A percentile compares a stretch with the other conserved stretches of the same genome.
Conservation (phyloP, 305 asterid genomes). For the Petunia hybrid region DNA sequence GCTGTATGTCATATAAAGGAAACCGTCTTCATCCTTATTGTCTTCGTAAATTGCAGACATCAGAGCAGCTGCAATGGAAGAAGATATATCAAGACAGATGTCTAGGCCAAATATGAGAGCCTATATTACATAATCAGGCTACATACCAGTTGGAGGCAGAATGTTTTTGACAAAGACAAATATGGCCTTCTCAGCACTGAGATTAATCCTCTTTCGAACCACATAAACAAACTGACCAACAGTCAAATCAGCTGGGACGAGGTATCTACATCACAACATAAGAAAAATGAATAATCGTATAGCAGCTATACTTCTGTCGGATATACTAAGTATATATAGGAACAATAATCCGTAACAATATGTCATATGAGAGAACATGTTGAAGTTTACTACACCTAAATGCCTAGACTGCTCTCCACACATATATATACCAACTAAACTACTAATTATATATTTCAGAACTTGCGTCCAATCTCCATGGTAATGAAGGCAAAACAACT, state of each 20-base stretch:
- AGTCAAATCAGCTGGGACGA: slow-evolving; percentile 47
- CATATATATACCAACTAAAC: not conserved
- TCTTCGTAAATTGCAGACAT: slow-evolving; percentile 53
- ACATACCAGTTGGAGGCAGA: slow-evolving; percentile 48
- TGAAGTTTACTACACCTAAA: not conserved
- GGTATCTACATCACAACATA: slow-evolving; percentile 38
- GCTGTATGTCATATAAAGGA: slow-evolving; percentile 53
- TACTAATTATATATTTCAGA: not conserved
- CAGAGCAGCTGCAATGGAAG: slow-evolving; percentile 41
- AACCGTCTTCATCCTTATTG: slow-evolving; percentile 55
- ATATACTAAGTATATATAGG: not conserved
- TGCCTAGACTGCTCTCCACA: not conserved
- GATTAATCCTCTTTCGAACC: slow-evolving; percentile 49
- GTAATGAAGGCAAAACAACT: not conserved
- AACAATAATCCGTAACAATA: not conserved
- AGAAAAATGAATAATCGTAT: not conserved
- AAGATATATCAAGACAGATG: not conserved
- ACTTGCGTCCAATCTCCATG: not conserved
- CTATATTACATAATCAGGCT: not conserved
- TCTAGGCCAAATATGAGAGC: not conserved
- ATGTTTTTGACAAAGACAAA: slow-evolving; percentile 44
- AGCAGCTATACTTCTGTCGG: not conserved
- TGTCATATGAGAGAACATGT: not conserved
- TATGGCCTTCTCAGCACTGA: slow-evolving; percentile 45
- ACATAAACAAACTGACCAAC: slow-evolving; percentile 52